Evolutionary conservation across 768 basidiomycete genomes (phyloP), one percentile per base, ranked within the genome.

Genomic region (Leccinum incarnatum): DNA sequence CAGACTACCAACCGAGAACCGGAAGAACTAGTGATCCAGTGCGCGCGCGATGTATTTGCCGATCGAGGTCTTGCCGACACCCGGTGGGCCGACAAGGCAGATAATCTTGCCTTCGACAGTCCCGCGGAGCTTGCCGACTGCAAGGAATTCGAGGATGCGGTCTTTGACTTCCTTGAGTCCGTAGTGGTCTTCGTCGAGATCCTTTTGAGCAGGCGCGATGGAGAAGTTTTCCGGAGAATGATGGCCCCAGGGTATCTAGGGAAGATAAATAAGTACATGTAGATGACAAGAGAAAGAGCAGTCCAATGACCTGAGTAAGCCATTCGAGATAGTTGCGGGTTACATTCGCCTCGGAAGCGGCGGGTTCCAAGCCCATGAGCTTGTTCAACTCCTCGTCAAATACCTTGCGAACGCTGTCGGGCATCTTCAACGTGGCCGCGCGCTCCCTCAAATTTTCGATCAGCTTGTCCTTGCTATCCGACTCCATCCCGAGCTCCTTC

Each of bases 21-120:
- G 83, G 84, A 95, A 98, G 78, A 98, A 98, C 71, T 94, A 87
- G 59, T 96, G 77, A 27, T 89, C 86, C 23, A 99, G 78, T 4
- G 96, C 95, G 15, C 94, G 83, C 0, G 97, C 89, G 53, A 99
- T 97, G 2, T 88, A 91, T 79, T 95, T 95, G 52, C 95, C 96
- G 46, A 98, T 97, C 56, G 86, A 89, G 4, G 96, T 98, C 79
- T 98, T 98, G 47, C 96, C 96, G 4, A 99, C 97, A 70, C 96
- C 96, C 3, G 96, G 97, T 10, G 97, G 97, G 15, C 97, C 97
- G 40, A 90, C 93, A 23, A 99, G 83, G 67, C 95, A 96, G 45
- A 98, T 88, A 66, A 99, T 99, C 79, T 99, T 99, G 65, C 96
- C 97, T 69, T 98, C 82, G 17, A 98, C 94, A 0, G 90, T 94